Base-by-base conservation (phyloP, 129 eudicot genomes). In the Flaveria bidentis region DNA sequence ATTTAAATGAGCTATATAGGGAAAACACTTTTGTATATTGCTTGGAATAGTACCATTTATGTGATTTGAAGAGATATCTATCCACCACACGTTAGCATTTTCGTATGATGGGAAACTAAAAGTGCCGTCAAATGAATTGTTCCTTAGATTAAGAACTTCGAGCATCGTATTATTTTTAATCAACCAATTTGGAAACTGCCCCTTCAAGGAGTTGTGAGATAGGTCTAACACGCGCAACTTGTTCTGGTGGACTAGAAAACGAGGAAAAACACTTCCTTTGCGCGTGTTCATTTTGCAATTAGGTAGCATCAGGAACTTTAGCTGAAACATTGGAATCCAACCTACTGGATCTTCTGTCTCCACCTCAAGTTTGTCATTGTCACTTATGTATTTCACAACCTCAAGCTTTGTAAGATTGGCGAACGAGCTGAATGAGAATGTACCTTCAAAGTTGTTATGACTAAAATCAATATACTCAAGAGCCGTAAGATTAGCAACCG, bases 291-390 rank as follows among this genome's bases (percentile, higher is more conserved):
- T 23, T 46, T 52, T 68, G 58, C 85, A 85, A 39, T 70, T 36
- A 0, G 83, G 20, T 14, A 81, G 8, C 3, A 33, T 20, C 11
- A 85, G 69, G 2, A 60, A 16, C 53, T 73, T 45, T 23, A 85
- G 55, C 83, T 85, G 80, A 45, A 85, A 85, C 26, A 28, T 20
- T 15, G 85, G 83, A 53, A 30, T 20, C 80, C 82, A 80, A 61
- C 17, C 70, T 28, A 11, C 2, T 9, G 68, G 67, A 18, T 70
- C 62, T 47, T 78, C 78, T 44, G 76, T 74, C 25, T 69, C 63
- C 15, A 85, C 76, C 33, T 15, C 56, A 9, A 85, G 39, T 1
- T 36, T 63, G 12, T 8, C 22, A 26, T 65, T 78, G 8, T 33
- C 53, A 9, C 30, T 52, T 42, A 0, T 1, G 4, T 62, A 12